These are phyloP conservation scores for Coelastrella sp. DNA, from an alignment of 139 green algal genomes.

Conservation along the genomic window DNA sequence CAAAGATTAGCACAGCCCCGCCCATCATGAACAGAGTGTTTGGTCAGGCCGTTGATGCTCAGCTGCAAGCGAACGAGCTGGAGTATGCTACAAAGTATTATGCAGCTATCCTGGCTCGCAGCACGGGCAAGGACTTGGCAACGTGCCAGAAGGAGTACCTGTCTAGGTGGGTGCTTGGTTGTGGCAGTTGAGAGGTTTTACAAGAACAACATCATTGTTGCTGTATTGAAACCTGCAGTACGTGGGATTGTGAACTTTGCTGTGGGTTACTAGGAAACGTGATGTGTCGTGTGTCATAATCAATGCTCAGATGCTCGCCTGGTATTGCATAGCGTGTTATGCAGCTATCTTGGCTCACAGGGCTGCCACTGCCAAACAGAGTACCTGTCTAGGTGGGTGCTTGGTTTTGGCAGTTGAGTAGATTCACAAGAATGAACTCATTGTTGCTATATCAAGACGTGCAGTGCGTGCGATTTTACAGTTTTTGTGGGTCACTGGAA, in stretches of 20 bases:
- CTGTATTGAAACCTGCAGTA: no score
- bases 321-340: slow-evolving; percentile 55
- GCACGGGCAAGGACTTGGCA: slow-evolving; percentile 72
- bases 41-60: slow-evolving; percentile 71
- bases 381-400: slow-evolving; percentile 70
- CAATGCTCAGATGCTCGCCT: slow-evolving; percentile 57
- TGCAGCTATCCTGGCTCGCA: slow-evolving; percentile 70
- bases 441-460: no score
- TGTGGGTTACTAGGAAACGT: no score
- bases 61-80: slow-evolving; percentile 74
- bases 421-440: no score
- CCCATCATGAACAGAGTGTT: slow-evolving; percentile 74
- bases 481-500: no score
- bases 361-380: slow-evolving; percentile 77
- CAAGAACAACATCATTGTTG: no score
- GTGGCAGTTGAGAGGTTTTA: no score
- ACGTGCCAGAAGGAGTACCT: slow-evolving; percentile 74
- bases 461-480: no score
- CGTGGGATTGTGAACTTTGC: no score
- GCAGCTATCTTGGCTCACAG: slow-evolving; percentile 65
- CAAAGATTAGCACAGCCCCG: slow-evolving; percentile 62
- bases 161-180: slow-evolving; percentile 51
- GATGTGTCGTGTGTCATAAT: no score
- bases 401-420: no score
- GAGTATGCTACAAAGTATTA: slow-evolving; percentile 78